Evolutionary conservation across 2,329 filamentous ascomycete genomes (phyloP), one percentile per base, ranked within the genome.

Genomic region (Pyrenochaeta sp.): DNA sequence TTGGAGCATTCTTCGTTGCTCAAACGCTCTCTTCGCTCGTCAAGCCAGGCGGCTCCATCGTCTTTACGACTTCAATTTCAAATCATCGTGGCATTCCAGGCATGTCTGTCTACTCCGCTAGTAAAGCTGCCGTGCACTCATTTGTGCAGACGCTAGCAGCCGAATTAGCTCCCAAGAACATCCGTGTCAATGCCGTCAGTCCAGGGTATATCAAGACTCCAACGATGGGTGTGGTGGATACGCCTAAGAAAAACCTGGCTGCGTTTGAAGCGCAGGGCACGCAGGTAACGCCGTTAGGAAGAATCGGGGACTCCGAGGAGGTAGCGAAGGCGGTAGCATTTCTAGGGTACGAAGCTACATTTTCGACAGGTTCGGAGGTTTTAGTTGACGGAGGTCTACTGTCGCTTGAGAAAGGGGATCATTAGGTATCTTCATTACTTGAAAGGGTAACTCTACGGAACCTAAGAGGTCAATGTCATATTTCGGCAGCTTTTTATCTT

Each of bases 61-160:
- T 53, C 27, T 53, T 53, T 43, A 54, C 45, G n/a, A 54, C 51
- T 11, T 43, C 45, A 30, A 31, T 54, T 15, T 20, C 49, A 14
- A 53, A 53, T 29, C 27, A 27, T 23, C 51, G 51, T 15, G 51
- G 51, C 9, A 44, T 96, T 74, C 81, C 86, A 1, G 90, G 91
- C 41, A 92, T 92, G 17, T 87, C 88, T 72, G 93, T 96, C 69
- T 96, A 96, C 82, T 96, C 92, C 74, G 90, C 91, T 2, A 91
- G 90, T 56, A 96, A 96, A 78, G 90, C 91, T n/a, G 92, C 92
- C 1, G 88, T 96, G 48, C 85, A 88, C 63, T 88, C 84, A 61
- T 96, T 95, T 77, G 18, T 20, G 12, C 35, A 49, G 18, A 49
- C 36, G n/a, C 12, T 49, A 12, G 46, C 46, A 18, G 45, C 51